Percentiles rank a stretch among this genome's conserved stretches.
Evolutionary conservation across 331 rosid genomes (phyloP).

Genomic region (Arachis monticola): DNA sequence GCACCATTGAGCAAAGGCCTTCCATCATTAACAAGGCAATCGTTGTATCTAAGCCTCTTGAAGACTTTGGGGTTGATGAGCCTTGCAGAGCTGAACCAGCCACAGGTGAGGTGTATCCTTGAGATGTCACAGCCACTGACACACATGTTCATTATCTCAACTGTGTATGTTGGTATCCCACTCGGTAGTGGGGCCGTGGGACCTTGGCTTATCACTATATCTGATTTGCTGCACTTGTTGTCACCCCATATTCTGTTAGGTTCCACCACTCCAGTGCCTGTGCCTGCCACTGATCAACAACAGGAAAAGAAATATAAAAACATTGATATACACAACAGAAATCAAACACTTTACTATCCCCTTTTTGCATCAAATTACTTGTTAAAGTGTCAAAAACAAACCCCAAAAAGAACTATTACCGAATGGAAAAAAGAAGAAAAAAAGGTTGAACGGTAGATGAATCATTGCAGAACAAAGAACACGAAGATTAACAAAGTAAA

Average conservation of each 20-base stretch:
- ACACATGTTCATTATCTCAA: constrained; percentile 78
- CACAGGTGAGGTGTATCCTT: constrained; percentile 71
- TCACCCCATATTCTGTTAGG: constrained; percentile 84
- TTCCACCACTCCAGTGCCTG: constrained; percentile 46
- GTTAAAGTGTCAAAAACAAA: background rate
- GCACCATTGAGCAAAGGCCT: constrained; percentile 65
- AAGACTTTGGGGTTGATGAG: constrained; percentile 85
- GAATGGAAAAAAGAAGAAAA: background rate
- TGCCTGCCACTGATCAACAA: background rate
- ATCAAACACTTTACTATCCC: background rate
- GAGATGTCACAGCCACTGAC: constrained; percentile 75
- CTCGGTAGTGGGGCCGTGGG: constrained; percentile 80
- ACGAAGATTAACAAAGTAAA: background rate
- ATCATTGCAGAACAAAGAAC: background rate
- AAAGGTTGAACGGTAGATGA: background rate
- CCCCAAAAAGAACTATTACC: background rate
- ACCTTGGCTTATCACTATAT: constrained; percentile 74
- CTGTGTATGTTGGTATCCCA: constrained; percentile 88
- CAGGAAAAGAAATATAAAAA: background rate
- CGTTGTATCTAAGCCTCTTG: constrained; percentile 77
- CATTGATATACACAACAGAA: background rate
- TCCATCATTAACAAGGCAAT: constrained; percentile 91
- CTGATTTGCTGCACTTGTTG: constrained; percentile 65
- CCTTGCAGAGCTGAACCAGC: constrained; percentile 95
- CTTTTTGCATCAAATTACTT: background rate